These are phyloP conservation scores for Aspergillus pseudoterreus DNA, from an alignment of 2,329 filamentous ascomycete genomes.

Conservation along the genomic window DNA sequence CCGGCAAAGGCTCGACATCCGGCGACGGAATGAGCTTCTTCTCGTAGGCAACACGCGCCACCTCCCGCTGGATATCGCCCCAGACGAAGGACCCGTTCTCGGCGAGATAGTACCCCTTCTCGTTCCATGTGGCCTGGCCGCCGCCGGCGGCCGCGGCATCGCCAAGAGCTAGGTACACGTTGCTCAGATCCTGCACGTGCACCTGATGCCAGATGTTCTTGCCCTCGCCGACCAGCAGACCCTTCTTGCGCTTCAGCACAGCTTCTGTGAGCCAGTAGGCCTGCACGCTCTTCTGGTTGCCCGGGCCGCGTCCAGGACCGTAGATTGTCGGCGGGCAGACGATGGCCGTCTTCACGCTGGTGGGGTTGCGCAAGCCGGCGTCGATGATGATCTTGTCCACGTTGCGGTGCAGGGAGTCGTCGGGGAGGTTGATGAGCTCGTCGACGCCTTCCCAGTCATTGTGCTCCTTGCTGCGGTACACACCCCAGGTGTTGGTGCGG, in stretches of 20 bases:
- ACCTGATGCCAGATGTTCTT: conserved; percentile 41
- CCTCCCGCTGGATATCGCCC: conserved; percentile 36
- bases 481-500: conserved; percentile 35
- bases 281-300: conserved; percentile 39
- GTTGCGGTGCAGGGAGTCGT: conserved; percentile 38
- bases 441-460: conserved; percentile 45
- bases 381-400: conserved; percentile 40
- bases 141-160: conserved; percentile 38
- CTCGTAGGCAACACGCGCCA: conserved; percentile 47
- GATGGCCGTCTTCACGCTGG: conserved; percentile 35
- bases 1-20: conserved; percentile 34
- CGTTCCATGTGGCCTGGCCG: conserved; percentile 38
- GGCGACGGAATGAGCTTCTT: conserved; percentile 50
- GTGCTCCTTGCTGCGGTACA: conserved; percentile 41
- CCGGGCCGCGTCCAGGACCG: conserved; percentile 35
- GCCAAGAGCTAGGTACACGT: conserved; percentile 34
- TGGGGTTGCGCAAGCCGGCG: conserved; percentile 20
- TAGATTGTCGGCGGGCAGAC: conserved; percentile 42
- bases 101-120: conserved; percentile 49
- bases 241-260: conserved; percentile 33
- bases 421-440: conserved; percentile 40
- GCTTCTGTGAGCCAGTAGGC: conserved; percentile 39
- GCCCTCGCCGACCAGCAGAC: conserved; percentile 38
- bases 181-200: conserved; percentile 39
- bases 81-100: conserved; percentile 41